phyloP scores from a whole-genome alignment of 495 filamentous ascomycete species.

The Extremus antarcticus region DNA sequence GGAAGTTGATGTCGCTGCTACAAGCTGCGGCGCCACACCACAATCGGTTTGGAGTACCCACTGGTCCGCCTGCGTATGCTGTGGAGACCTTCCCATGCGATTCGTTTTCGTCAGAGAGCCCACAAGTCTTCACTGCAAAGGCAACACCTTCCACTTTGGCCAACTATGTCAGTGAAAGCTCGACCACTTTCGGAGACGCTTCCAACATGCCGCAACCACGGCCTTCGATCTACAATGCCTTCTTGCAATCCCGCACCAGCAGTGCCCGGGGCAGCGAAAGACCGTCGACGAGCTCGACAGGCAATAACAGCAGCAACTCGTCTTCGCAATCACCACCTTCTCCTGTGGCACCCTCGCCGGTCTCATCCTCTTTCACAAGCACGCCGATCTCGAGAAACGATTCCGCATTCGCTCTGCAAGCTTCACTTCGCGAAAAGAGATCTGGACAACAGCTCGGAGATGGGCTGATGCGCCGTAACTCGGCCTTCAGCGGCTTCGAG shows the following conservation, averaged over 20 bases:
- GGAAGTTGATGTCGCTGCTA: slow-evolving; percentile 78
- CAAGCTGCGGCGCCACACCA: slow-evolving; percentile 87
- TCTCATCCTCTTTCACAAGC: slow-evolving; percentile 64
- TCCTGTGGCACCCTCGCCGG: slow-evolving; percentile 60
- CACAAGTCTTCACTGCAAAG: slow-evolving; percentile 60
- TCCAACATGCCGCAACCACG: slow-evolving; percentile 30
- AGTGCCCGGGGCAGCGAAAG: slow-evolving; percentile 53
- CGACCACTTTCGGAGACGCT: slow-evolving; percentile 65
- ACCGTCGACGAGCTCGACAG: slow-evolving; percentile 66
- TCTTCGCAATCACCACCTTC: slow-evolving; percentile 59
- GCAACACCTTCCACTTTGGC: slow-evolving; percentile 61
- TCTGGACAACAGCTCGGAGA: slow-evolving; percentile 75
- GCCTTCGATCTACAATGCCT: slow-evolving; percentile 77
- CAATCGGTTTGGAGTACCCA: slow-evolving; percentile 71
- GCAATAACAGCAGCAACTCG: slow-evolving; percentile 31
- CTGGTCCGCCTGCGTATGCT: slow-evolving; percentile 86
- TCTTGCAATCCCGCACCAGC: slow-evolving; percentile 64
- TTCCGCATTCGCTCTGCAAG: slow-evolving; percentile 74
- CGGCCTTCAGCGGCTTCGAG: slow-evolving; percentile 70
- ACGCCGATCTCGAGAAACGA: slow-evolving; percentile 78
- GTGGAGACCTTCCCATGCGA: slow-evolving; percentile 86
- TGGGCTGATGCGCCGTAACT: slow-evolving; percentile 69
- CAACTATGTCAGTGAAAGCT: slow-evolving; percentile 79
- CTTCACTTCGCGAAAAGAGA: slow-evolving; percentile 81
- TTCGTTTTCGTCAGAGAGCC: slow-evolving; percentile 76